Base-by-base conservation (phyloP, 139 green algal species). In the Astrephomene gubernaculifera region DNA sequence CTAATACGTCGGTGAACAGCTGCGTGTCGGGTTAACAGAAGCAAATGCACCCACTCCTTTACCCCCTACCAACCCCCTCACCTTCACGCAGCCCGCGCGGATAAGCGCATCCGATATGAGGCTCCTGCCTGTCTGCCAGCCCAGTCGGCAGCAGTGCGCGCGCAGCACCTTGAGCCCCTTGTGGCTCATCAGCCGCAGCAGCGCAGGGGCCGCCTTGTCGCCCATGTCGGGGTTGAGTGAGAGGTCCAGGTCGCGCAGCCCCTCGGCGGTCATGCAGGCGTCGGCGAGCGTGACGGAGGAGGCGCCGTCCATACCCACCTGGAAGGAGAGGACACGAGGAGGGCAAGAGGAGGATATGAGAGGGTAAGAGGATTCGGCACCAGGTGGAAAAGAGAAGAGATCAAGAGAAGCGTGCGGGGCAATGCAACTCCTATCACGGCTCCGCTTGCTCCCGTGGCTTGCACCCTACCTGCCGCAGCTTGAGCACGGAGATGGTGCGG, bases 231-330 rank as follows among this genome's bases (percentile, higher is more conserved):
- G 76, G 61, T 83, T 83, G 57, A 73, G 72, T 38, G 52, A 71
- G n/a, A 83, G 44, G 57, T 83, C 76, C 31, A 83, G 60, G 60
- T 83, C 76, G n/a, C 76, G 76, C 60, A 83, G 76, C 35, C n/a
- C 57, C 53, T 83, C 76, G 39, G 76, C 60, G 19, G 76, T 83
- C 36, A 72, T 57, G 39, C 39, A 61, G 41, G 31, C 21, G 14
- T 72, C 60, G 12, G 76, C 76, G 60, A 83, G 76, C 57, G 57
- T 44, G 38, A 71, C 27, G 27, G 60, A 27, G 17, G 76, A 61
- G 61, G 60, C 22, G 38, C 39, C 60, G 39, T 83, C 76, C 76
- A 83, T 83, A 39, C 76, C 76, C 24, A 82, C 74, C 74, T 82
- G 41, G 2, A 29, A 29, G 35, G 29, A n/a, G 61, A 57, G 49